phyloP scores from a whole-genome alignment of 805 yeast genomes.

The Candida insectalens region DNA sequence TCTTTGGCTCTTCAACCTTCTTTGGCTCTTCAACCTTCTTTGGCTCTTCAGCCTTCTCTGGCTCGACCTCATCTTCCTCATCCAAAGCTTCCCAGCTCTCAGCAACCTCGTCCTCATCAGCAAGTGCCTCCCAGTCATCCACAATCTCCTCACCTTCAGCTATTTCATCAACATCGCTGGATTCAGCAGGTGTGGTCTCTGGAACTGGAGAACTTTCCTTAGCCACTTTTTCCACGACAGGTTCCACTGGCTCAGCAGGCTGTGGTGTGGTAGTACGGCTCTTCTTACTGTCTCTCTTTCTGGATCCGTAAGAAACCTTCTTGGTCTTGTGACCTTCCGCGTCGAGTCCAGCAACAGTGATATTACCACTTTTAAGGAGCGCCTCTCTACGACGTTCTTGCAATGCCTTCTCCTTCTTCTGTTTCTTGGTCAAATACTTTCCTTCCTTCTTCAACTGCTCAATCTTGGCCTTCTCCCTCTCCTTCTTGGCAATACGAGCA shows the following conservation, averaged over 20 bases:
- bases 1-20: slow-evolving; percentile 22
- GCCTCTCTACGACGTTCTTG: slow-evolving; percentile 86
- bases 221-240: not conserved
- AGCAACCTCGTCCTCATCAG: slow-evolving; percentile 33
- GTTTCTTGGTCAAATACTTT: slow-evolving; percentile 85
- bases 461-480: slow-evolving; percentile 74
- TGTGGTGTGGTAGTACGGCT: slow-evolving; percentile 10
- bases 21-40: slow-evolving; percentile 17
- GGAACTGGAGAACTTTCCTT: slow-evolving; percentile 15
- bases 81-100: slow-evolving; percentile 43
- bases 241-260: too few species aligned
- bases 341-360: slow-evolving; percentile 66
- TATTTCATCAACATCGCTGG: slow-evolving; percentile 24
- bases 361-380: slow-evolving; percentile 62
- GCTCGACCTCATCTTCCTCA: slow-evolving; percentile 25
- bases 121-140: slow-evolving; percentile 84
- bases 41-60: slow-evolving; percentile 23
- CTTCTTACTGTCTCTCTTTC: slow-evolving; percentile 44
- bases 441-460: slow-evolving; percentile 97
- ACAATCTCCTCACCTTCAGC: slow-evolving; percentile 40
- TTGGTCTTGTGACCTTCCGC: slow-evolving; percentile 24
- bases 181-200: slow-evolving; percentile 27
- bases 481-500: slow-evolving; percentile 62
- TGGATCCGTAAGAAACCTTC: slow-evolving; percentile 62
- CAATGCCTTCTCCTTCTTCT: slow-evolving; percentile 81